Evolutionary conservation across 2,329 filamentous ascomycete species (phyloP), one percentile per base, ranked within the genome.

Genomic region (Microcyclosporella mali): DNA sequence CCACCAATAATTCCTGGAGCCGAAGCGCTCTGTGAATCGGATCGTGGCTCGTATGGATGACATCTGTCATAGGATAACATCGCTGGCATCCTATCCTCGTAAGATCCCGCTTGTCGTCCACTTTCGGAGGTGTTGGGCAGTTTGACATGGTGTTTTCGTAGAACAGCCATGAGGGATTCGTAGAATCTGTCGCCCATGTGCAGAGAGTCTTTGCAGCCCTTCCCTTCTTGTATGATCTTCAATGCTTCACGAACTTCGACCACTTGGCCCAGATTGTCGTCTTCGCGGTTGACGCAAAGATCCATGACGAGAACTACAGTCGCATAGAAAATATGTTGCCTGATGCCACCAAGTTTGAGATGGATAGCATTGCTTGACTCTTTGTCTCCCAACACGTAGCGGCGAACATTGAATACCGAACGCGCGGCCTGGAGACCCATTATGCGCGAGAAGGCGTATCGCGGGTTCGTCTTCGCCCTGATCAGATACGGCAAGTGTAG

Each of bases 401-500:
- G 36, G 15, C 48, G 40, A 15, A 52, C 42, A 8, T 52, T 40
- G 2, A 51, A 45, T 2, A 48, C 45, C 15, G 42, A 39, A 10
- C 56, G 47, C 3, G 55, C 56, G 19, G 55, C 44, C 11, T 52
- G 44, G 11, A 60, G 29, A 21, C 56, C 56, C 9, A 41, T 45
- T 2, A 29, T 29, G 2, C 56, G 49, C 6, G 56, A 58, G 32
- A 43, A 45, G 2, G 37, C 37, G 40, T 52, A 60, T 7, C 33
- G 30, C 2, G 44, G 40, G 21, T 55, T 39, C 12, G 37, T 27
- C 21, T 48, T 46, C 3, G 45, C 50, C 9, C 56, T 53, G n/a
- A 58, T 40, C 1, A 60, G 50, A 33, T 51, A 60, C 0, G 57
- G 56, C 16, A 59, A 46, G 40, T 59, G 57, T 6, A 60, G 44